Percentiles rank a stretch among this genome's conserved stretches.
Evolutionary conservation across 306 rosid genomes (phyloP).

Genomic region (Prunus mume): DNA sequence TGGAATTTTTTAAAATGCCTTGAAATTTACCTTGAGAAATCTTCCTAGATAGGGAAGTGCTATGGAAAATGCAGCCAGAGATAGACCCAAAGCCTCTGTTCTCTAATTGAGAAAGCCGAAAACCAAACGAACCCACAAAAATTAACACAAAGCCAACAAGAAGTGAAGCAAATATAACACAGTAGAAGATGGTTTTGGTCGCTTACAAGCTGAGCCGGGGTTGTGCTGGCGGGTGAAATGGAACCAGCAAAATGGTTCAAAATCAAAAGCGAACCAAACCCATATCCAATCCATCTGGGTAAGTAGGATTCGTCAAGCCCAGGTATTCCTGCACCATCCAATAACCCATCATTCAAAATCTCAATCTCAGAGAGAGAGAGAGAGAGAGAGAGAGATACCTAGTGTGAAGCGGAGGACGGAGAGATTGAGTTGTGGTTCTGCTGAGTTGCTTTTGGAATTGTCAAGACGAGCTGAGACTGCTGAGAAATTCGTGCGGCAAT

Average conservation of each 20-base stretch:
- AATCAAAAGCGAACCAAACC: constrained; percentile 78
- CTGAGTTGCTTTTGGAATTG: constrained; percentile 43
- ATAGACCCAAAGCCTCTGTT: constrained; percentile 75
- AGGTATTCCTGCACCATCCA: constrained; percentile 57
- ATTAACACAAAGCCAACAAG: background rate
- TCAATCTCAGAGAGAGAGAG: background rate
- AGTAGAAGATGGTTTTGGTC: background rate
- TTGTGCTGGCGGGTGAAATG: constrained; percentile 37
- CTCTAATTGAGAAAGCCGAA: constrained; percentile 38
- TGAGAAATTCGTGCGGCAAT: constrained; percentile 18
- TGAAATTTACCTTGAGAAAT: constrained; percentile 72
- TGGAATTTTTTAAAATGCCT: background rate
- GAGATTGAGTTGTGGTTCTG: constrained; percentile 61
- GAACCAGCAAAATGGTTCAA: constrained; percentile 73
- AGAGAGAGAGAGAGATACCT: constrained; percentile 39
- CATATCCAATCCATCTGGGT: constrained; percentile 96
- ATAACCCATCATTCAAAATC: background rate
- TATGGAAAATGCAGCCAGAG: constrained; percentile 76
- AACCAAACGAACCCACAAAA: constrained; percentile 7
- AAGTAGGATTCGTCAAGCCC: constrained; percentile 95
- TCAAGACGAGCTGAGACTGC: constrained; percentile 48
- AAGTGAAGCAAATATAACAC: background rate
- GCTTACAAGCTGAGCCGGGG: constrained; percentile 65
- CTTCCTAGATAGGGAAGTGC: constrained; percentile 74
- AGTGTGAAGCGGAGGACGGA: constrained; percentile 90